These are phyloP conservation scores for Populus davidiana DNA, from an alignment of 345 rosid species.

Conservation along the genomic window DNA sequence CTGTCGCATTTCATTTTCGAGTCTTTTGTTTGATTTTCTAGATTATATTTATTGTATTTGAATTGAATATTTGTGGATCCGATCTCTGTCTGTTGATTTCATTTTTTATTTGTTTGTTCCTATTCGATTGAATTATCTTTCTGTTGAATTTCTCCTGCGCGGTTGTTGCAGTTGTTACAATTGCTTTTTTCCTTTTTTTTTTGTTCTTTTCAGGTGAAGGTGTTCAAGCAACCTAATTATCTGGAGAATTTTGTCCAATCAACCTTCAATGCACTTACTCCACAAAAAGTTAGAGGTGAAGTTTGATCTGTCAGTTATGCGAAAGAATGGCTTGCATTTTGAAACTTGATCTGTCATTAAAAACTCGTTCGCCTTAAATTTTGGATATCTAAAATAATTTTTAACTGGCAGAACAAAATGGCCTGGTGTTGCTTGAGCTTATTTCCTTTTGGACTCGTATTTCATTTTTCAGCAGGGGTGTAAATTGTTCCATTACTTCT, in stretches of 20 bases:
- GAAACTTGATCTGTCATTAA: neutral
- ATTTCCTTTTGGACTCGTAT: too few relatives aligned
- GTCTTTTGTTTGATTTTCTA: neutral
- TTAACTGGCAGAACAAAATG: neutral
- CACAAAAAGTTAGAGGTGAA: slow-evolving; percentile 78
- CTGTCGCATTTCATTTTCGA: neutral
- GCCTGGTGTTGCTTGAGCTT: neutral
- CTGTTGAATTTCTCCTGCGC: neutral
- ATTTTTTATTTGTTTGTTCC: neutral
- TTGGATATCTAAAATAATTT: neutral
- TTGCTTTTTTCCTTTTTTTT: neutral
- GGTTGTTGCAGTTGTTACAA: neutral
- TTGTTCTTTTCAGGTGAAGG: slow-evolving; percentile 69
- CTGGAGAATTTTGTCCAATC: slow-evolving; percentile 83
- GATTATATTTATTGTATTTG: neutral
- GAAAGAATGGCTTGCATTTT: neutral
- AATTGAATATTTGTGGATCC: neutral
- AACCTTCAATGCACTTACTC: slow-evolving; percentile 77
- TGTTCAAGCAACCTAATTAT: slow-evolving; percentile 79
- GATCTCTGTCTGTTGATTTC: neutral
- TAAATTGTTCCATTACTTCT: neutral
- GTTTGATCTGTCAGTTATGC: neutral
- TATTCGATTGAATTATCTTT: neutral
- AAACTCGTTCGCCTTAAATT: neutral
- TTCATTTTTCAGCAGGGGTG: too few relatives aligned